Base-by-base conservation (phyloP, 2,329 filamentous ascomycete species). In the Scedosporium aurantiacum region DNA sequence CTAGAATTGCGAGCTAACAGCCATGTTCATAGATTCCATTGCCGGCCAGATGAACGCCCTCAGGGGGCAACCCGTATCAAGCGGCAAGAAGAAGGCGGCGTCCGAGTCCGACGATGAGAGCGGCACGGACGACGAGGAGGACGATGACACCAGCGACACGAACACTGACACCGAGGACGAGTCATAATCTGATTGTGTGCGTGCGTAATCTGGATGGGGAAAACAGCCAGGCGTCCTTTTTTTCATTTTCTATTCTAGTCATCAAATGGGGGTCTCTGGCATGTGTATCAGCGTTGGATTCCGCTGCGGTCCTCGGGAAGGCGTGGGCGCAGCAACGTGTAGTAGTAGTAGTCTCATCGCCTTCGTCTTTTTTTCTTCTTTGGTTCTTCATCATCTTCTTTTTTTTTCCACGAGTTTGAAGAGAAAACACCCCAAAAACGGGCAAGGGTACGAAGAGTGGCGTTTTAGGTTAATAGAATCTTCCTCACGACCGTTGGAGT, bases 1-100 rank as follows among this genome's bases (percentile, higher is more conserved):
- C 41, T 3, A 10, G 32, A 37, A 6, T 54, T 37, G 6, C 18
- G n/a, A 50, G 45, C 70, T 73, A 66, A 74, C 63, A 21, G 5
- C 4, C 4, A 63, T n/a, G n/a, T 21, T 65, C 68, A 63, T 65
- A 95, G 91, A 96, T 75, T 91, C 91, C 1, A 80, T 97, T 66
- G 92, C 91, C 57, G 91, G 91, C 63, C 90, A 96, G 75, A 94
- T 96, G 90, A 86, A 87, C 64, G 88, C 88, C 12, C 83, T 96
- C 64, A 95, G 94, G 78, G 87, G 86, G 12, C 88, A 84, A 32
- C 78, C 75, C 40, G 77, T 82, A 45, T 74, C 82, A 6, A 80
- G 78, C 71, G 79, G 79, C 71, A 82, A 78, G 70, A 77, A 75
- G 67, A 71, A 73, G 62, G 74, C 70, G 27, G 73, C 76, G 56